phyloP scores from a whole-genome alignment of 805 yeast species.

The Candida chilensis region DNA sequence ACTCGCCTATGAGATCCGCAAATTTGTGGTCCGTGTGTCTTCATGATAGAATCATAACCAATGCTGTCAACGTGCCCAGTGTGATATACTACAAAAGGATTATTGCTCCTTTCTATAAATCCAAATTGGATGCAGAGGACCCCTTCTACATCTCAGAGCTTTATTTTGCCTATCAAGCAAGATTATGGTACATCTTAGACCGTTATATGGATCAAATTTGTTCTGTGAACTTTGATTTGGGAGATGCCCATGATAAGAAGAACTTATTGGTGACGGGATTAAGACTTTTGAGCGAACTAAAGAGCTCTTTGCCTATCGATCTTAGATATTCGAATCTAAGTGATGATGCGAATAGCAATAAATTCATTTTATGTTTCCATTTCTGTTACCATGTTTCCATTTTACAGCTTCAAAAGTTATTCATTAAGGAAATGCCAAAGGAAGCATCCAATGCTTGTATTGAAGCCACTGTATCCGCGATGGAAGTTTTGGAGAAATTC shows the following conservation, averaged over 20 bases:
- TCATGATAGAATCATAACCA: conserved; percentile 17
- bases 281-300: conserved; percentile 11
- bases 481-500: conserved; percentile 2
- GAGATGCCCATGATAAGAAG: conserved; percentile 15
- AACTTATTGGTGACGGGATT: conserved; percentile 13
- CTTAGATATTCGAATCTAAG: conserved; percentile 3
- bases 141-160: conserved; percentile 9
- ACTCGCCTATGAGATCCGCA: conserved; percentile 13
- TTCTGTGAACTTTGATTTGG: conserved; percentile 17
- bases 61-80: conserved; percentile 13
- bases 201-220: conserved; percentile 21
- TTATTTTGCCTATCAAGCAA: conserved; percentile 12
- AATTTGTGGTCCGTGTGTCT: conserved; percentile 17
- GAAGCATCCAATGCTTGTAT: conserved; percentile 8
- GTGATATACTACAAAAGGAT: conserved; percentile 21
- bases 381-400: conserved; percentile 11
- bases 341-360: conserved; percentile 3
- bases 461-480: conserved; percentile 8
- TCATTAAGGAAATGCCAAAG: conserved; percentile 6
- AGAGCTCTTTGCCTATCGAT: conserved; percentile 9
- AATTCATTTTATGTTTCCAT: conserved; percentile 9
- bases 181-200: conserved; percentile 19
- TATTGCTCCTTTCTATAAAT: conserved; percentile 16
- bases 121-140: conserved; percentile 5
- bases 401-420: conserved; percentile 10